Conservation (phyloP, 1,284 basidiomycete species). For the Trichosporon inkin region DNA sequence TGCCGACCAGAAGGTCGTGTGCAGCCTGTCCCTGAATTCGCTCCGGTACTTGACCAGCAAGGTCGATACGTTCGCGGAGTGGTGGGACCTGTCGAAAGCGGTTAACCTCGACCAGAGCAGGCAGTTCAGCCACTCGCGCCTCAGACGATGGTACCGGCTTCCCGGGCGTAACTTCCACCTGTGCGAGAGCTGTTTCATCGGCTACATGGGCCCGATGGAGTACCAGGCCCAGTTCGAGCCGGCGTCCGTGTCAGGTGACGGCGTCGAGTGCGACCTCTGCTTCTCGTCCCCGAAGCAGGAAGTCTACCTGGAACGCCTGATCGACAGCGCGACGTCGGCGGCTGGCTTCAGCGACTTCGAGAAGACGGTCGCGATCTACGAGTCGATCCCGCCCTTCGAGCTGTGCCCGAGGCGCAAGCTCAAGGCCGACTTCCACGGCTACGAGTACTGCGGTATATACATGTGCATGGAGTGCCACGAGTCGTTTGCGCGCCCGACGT, state of each 20-base stretch:
- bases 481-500: background rate
- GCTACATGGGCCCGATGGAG: background rate
- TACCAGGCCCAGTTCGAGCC: background rate
- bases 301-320: background rate
- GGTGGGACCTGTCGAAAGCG: background rate
- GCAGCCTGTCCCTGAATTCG: slow-evolving; percentile 3
- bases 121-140: background rate
- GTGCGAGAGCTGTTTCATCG: background rate
- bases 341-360: background rate
- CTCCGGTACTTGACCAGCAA: slow-evolving; percentile 1
- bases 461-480: slow-evolving; percentile 4
- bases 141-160: background rate
- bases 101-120: background rate
- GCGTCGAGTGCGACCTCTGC: slow-evolving; percentile 4
- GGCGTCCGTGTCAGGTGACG: background rate
- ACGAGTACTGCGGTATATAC: slow-evolving; percentile 2
- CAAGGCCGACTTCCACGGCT: background rate
- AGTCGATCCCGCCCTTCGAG: slow-evolving; percentile 3
- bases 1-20: background rate
- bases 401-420: background rate
- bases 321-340: background rate
- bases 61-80: background rate
- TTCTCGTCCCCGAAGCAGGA: slow-evolving; percentile 1
- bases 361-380: background rate
- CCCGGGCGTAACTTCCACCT: background rate